Conservation (phyloP, 1,284 basidiomycete species). For the Cutaneotrichosporon sp. region DNA sequence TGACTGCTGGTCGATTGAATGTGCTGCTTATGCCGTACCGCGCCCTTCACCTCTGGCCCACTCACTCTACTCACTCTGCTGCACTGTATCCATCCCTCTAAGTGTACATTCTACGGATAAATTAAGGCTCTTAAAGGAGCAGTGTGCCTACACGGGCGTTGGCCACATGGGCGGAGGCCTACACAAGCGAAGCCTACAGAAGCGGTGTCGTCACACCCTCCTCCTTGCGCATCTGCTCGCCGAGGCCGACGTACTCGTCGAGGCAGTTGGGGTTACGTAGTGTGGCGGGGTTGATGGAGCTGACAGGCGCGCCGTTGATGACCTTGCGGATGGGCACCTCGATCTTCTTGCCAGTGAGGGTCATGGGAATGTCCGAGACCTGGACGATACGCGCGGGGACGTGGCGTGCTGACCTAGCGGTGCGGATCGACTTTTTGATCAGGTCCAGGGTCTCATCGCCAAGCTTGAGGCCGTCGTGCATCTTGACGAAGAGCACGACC, state of each 20-base stretch:
- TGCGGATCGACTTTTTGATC: slow-evolving; percentile 62
- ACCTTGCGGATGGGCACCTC: slow-evolving; percentile 57
- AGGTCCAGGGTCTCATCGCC: slow-evolving; percentile 55
- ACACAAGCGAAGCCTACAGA: neutral
- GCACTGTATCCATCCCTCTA: neutral
- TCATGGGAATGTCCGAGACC: slow-evolving; percentile 71
- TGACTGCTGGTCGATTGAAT: too few species aligned
- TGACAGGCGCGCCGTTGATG: slow-evolving; percentile 69
- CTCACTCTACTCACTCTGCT: neutral
- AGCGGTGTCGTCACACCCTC: slow-evolving; percentile 31
- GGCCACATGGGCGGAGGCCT: neutral
- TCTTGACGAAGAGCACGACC: slow-evolving; percentile 73
- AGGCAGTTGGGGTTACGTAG: slow-evolving; percentile 71
- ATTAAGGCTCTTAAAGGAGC: neutral
- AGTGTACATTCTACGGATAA: neutral
- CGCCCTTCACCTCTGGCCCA: neutral
- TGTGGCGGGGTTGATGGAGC: slow-evolving; percentile 68
- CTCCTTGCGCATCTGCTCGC: slow-evolving; percentile 53
- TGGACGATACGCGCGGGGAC: slow-evolving; percentile 65
- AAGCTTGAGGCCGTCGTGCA: slow-evolving; percentile 52
- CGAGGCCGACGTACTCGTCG: slow-evolving; percentile 59
- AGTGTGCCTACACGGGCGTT: neutral
- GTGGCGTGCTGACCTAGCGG: slow-evolving; percentile 64
- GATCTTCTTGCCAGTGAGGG: slow-evolving; percentile 77
- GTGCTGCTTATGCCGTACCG: too few species aligned